Evolutionary conservation across 148 eudicot species (phyloP).

Genomic region (Pouteria glomerata): DNA sequence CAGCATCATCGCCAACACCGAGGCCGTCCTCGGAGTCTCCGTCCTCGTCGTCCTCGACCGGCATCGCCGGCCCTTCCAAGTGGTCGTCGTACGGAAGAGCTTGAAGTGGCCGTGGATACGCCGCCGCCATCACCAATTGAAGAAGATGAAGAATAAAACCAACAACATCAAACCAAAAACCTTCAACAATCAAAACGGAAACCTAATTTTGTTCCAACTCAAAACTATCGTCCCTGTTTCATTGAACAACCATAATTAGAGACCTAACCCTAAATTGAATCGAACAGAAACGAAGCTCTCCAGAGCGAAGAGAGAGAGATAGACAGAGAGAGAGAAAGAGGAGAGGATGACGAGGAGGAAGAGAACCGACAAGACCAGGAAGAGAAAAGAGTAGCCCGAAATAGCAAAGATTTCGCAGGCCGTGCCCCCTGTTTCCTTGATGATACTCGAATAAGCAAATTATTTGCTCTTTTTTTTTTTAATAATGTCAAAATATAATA

Average conservation of each 20-base stretch:
- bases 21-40: constrained; percentile 11
- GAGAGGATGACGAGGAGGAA: neutral
- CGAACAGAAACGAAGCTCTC: neutral
- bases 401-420: constrained; percentile 14
- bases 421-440: neutral
- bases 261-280: neutral
- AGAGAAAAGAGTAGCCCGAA: neutral
- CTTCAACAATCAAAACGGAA: neutral
- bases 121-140: constrained; percentile 13
- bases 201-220: too few species aligned
- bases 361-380: too few species aligned
- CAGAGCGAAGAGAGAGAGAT: too few species aligned
- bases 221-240: constrained; percentile 2
- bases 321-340: neutral
- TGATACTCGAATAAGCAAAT: constrained; percentile 12
- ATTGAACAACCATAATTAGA: constrained; percentile 1
- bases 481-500: too few species aligned
- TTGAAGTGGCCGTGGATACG: constrained; percentile 14
- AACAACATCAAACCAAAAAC: neutral
- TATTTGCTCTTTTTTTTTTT: too few species aligned
- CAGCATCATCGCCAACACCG: neutral
- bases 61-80: neutral
- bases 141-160: neutral
- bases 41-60: neutral
- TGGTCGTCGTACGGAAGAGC: constrained; percentile 10